Evolutionary conservation across 768 basidiomycete genomes (phyloP), one percentile per base, ranked within the genome.

Genomic region (Lentinula edodes): DNA sequence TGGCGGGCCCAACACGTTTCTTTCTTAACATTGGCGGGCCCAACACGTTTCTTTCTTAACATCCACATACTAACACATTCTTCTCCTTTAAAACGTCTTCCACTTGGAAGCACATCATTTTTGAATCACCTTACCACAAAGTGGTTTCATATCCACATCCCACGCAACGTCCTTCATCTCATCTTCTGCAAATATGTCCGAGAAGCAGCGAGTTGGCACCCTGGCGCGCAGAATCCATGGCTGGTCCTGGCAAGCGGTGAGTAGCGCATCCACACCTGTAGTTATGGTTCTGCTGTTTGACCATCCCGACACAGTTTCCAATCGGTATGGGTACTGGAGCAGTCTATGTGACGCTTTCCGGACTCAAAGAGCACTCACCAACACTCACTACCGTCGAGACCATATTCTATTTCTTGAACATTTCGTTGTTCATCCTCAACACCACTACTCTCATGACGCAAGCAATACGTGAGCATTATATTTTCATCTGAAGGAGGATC

Each of bases 291-390:
- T 23, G 28, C 12, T n/a, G 34, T 35, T 48, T 34, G 5, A 34
- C 15, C 41, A 18, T 60, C 36, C 9, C 41, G 38, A 34, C 16
- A 23, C 52, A 80, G 80, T 81, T 80, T 65, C 78, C 79, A 0
- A 75, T 82, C 46, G 79, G 80, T 42, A 80, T 80, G 77, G 79
- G 80, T 41, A 80, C 78, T 7, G 77, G 79, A 52, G 78, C 80
- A 6, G 80, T 82, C 56, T 80, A 80, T 66, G 75, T 80, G n/a
- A 76, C 78, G 9, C 69, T 82, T 32, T 75, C 76, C 4, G 77
- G 76, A 32, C 54, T 79, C 35, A 76, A 76, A 61, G 60, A 70
- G 13, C 77, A 72, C 43, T 71, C 75, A 5, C 23, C 66, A 6
- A 60, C 68, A 7, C 65, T 78, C n/a, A 74, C 69, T 8, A 62